Percentiles rank a stretch among this genome's conserved stretches.
phyloP scores from a whole-genome alignment of 306 rosid genomes.

The Quercus aquifolioides region DNA sequence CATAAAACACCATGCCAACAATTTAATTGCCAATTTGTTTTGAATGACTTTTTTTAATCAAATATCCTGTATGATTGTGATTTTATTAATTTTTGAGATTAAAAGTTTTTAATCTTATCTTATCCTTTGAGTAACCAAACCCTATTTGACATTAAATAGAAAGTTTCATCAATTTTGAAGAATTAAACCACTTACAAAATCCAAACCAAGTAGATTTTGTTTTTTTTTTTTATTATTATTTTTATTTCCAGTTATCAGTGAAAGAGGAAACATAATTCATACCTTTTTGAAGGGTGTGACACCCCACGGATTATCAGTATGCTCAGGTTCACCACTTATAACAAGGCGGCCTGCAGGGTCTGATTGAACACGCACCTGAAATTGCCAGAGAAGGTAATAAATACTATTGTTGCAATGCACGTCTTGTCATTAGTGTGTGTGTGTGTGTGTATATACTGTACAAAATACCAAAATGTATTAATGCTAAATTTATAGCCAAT shows the following conservation, averaged over 20 bases:
- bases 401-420: neutral
- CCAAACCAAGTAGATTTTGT: neutral
- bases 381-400: conserved; percentile 4
- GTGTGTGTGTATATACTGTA: neutral
- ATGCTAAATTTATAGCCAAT: neutral
- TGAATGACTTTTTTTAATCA: neutral
- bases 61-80: neutral
- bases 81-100: neutral
- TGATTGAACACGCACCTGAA: conserved; percentile 93
- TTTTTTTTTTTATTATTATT: too few species aligned
- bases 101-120: neutral
- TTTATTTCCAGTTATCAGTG: neutral
- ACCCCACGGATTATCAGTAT: conserved; percentile 93
- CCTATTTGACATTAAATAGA: neutral
- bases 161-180: too few species aligned
- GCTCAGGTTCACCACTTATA: conserved; percentile 95
- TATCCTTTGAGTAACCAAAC: neutral
- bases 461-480: neutral
- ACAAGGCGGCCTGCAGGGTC: conserved; percentile 96
- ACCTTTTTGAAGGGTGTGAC: conserved; percentile 97
- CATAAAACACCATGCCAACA: neutral
- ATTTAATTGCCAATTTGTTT: neutral
- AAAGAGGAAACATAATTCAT: neutral
- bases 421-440: neutral
- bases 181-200: too few species aligned